Evolutionary conservation across 179 eudicot species (phyloP).

Genomic region (Heliamphora pulchella): DNA sequence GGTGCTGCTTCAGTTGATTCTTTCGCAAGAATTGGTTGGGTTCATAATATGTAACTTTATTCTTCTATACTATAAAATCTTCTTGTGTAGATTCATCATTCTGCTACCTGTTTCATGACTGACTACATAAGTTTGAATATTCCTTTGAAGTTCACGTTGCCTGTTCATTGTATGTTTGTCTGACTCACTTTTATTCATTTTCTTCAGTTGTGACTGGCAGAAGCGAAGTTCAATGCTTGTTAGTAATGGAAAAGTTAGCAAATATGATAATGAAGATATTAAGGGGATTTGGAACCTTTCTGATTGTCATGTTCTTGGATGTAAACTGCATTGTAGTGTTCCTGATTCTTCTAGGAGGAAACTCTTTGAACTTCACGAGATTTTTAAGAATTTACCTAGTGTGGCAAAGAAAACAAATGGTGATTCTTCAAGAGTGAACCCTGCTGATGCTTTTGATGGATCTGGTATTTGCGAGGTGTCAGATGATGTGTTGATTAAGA

Average conservation of each 20-base stretch:
- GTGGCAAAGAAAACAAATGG: conserved; percentile 33
- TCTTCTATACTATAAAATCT: background rate
- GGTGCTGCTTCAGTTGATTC: background rate
- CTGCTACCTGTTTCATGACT: background rate
- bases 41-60: background rate
- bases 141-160: background rate
- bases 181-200: background rate
- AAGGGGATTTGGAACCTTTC: conserved; percentile 46
- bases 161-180: conserved; percentile 1
- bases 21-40: background rate
- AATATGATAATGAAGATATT: conserved; percentile 18
- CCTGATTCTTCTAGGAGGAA: conserved; percentile 45
- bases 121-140: background rate
- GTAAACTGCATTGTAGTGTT: conserved; percentile 47
- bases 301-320: conserved; percentile 78
- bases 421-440: conserved; percentile 39
- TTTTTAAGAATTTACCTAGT: conserved; percentile 73
- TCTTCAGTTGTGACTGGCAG: conserved; percentile 76
- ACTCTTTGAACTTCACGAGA: conserved; percentile 78
- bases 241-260: conserved; percentile 20
- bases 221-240: conserved; percentile 48
- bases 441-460: conserved; percentile 31
- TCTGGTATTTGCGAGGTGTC: conserved; percentile 65
- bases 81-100: conserved; percentile 4
- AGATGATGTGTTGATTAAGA: conserved; percentile 61